Base-by-base conservation (phyloP, 768 basidiomycete genomes). In the Amanita muscaria region DNA sequence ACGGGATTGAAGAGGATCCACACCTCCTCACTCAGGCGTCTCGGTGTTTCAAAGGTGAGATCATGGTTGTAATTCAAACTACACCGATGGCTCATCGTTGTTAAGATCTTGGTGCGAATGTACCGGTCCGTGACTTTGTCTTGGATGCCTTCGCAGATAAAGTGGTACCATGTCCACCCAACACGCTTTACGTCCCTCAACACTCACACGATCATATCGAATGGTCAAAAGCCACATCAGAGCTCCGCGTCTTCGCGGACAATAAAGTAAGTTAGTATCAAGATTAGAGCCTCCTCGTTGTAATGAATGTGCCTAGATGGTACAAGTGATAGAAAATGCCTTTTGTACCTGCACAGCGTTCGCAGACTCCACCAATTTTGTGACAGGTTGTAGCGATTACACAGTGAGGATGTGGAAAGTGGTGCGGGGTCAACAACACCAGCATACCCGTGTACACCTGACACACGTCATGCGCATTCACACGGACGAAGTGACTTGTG, bases 1-100 rank as follows among this genome's bases (percentile, higher is more conserved):
- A 84, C 51, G 92, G 92, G 2, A 70, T 94, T 23, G 84, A 84
- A 45, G 92, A 96, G 59, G 88, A 94, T 57, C 77, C 80, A 10
- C 76, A 85, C 42, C 62, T 84, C 16, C 69, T 90, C 19, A 57
- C 66, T 0, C 83, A 83, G 55, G 77, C 70, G 16, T 62, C 63
- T 25, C 67, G 72, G 24, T 74, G 73, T 29, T 65, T 78, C 49
- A 79, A 69, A 69, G 72, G 88, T 82, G 53, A 15, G 27, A 23
- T 47, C 16, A 38, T 21, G 12, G 31, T 16, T n/a, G 4, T 14
- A 3, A 21, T 23, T 36, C 18, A 11, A 48, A 18, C n/a, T 48
- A n/a, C n/a, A n/a, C n/a, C n/a, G n/a, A n/a, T n/a, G n/a, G n/a
- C n/a, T n/a, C n/a, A n/a, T n/a, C n/a, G n/a, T 35, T 22, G 22